Evolutionary conservation across 2,329 filamentous ascomycete species (phyloP), one percentile per base, ranked within the genome.

Genomic region (Grosmannia clavigera): DNA sequence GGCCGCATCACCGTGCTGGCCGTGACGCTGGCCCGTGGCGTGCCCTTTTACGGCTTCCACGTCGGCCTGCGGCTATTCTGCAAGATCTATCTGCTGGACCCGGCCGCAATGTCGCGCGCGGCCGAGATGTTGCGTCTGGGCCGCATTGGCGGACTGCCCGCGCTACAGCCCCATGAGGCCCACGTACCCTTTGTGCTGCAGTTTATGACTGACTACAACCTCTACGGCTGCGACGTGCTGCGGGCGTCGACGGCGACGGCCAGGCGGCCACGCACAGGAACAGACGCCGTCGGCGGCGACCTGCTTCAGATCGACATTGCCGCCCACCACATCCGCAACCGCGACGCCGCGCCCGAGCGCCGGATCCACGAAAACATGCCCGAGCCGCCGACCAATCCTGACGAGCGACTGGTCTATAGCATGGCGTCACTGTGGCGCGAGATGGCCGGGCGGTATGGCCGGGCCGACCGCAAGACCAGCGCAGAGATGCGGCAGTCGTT

Each of bases 161-260:
- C 89, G 69, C 87, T 99, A 52, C 92, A 97, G 68, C 92, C 94
- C 0, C 95, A 94, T 69, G 94, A 99, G 73, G 91, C 89, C 22
- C 95, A 99, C 70, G 72, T 97, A 63, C 90, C 96, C 69, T 97
- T 92, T 70, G 75, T 96, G 10, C 79, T 94, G 11, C 95, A 99
- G 73, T 99, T 95, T 82, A 97, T 99, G 94, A 88, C 87, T 64
- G 95, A 99, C 71, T 99, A 95, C 76, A 99, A 96, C 69, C 77
- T 99, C 65, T 97, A 95, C 70, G 95, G 95, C 7, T 99, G 94
- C 69, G 86, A 84, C 60, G 95, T 92, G 67, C 84, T 97, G 64
- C 82, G 92, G 27, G 25, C 27, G 12, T 46, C 43, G 61, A 87
- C 84, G 57, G 77, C 77, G 11, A 88, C 83, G 64, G 82, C 91